Base-by-base conservation (phyloP, 2,329 filamentous ascomycete species). In the Hypoxylon sp. region DNA sequence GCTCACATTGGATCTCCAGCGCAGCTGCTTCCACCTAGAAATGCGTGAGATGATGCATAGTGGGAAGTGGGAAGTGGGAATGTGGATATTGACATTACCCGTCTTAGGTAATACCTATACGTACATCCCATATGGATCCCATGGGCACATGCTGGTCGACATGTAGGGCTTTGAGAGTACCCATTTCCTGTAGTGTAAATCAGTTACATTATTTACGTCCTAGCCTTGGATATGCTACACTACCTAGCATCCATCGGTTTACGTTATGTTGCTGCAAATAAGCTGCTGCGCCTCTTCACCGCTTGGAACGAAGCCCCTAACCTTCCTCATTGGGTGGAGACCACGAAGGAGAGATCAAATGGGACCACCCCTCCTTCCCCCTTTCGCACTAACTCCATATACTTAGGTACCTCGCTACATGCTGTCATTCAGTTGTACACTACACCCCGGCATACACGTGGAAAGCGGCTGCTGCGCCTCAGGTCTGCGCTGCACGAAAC, bases 221-320 rank as follows among this genome's bases (percentile, higher is more conserved):
- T 44, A 44, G 17, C 39, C 17, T 44, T 50, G 6, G 24, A 29
- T 37, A 37, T 37, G 32, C 32, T 15, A 31, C 19, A 29, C 32
- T 15, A 31, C 19, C n/a, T 13, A 29, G 3, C 6, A 6, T 15
- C 24, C 44, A 24, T 56, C 24, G 15, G 17, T 46, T 52, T 65
- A 44, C 51, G 35, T 65, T 55, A 51, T 56, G 55, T 39, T 42
- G 47, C 59, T 62, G 64, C 53, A 55, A 58, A 58, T 62, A 69
- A 67, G 60, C 37, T 56, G 64, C 63, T 71, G 62, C 62, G 65
- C 68, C 68, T 29, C 59, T 64, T 64, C 62, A 69, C 68, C 65
- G 68, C 65, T 63, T 68, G n/a, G 24, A 32, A 54, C 31, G 52
- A 51, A 29, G 51, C 35, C 31, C 44, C 55, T 32, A 56, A 53